Evolutionary conservation across 2,329 filamentous ascomycete species (phyloP), one percentile per base, ranked within the genome.

Genomic region (Paraphaeosphaeria sporulosa): DNA sequence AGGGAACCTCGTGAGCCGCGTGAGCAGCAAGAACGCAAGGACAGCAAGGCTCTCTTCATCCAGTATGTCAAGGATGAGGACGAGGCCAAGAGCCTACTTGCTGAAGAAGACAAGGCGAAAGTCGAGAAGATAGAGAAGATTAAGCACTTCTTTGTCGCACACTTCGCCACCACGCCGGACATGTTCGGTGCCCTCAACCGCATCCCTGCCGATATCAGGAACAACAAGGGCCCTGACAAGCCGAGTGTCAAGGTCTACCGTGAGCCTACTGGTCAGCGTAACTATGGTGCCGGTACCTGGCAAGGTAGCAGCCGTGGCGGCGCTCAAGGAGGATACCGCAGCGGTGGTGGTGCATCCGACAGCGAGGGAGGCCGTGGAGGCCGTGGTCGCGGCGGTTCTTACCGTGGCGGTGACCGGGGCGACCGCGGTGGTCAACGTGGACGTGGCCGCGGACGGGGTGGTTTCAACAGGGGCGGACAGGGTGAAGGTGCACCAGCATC

Each of bases 11-110:
- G 85, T 19, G 85, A 53, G n/a, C 82, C 83, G 47, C 78, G 80
- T 0, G 90, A 91, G 75, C 73, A 83, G 46, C 80, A 85, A 19
- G 85, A 78, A 66, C 78, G 80, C 61, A 80, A 81, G 72, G 86
- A 93, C 71, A 92, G 90, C 68, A 90, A 93, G 71, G 94, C 92
- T 51, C 86, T 99, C 21, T 99, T 97, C 78, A 89, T 99, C 62
- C 92, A 91, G 81, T 94, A 94, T 71, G 89, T 94, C 23, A 91
- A 89, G 70, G 90, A 87, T 56, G 92, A 94, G 66, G 92, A 97
- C 34, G 91, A 94, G 62, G 90, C 92, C 40, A 89, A 90, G 58
- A 89, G 92, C 36, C 84, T 97, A 25, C 94, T 99, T 74, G 84
- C 87, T 1, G 89, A 95, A 13, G 92, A 96, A 70, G 93, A 97